Conservation (phyloP, 2,329 filamentous ascomycete species). For the Aureobasidium sp. region DNA sequence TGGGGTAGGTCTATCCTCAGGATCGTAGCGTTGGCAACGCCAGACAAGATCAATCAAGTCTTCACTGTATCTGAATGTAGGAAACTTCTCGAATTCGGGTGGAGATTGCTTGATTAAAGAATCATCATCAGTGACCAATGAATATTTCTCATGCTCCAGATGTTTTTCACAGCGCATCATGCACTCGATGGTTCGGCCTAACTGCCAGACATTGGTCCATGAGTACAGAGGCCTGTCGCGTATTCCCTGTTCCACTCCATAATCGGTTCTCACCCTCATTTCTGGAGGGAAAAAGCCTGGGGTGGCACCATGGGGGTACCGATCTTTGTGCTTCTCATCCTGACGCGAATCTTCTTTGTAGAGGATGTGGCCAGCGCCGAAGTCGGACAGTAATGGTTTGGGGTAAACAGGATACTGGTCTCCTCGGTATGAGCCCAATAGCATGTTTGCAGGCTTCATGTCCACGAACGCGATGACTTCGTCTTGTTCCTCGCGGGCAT, state of each 20-base stretch:
- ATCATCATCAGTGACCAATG: background rate
- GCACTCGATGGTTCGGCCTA: background rate
- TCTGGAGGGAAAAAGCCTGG: background rate
- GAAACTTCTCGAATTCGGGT: background rate
- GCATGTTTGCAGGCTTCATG: slow-evolving; percentile 1
- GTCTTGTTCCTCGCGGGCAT: background rate
- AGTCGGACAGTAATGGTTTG: background rate
- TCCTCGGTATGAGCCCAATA: background rate
- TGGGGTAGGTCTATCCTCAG: background rate
- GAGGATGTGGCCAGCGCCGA: background rate
- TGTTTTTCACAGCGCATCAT: background rate
- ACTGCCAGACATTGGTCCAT: slow-evolving; percentile 12
- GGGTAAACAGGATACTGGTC: background rate
- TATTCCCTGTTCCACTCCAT: background rate
- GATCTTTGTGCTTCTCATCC: background rate
- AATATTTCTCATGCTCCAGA: too few relatives aligned
- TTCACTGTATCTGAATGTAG: background rate
- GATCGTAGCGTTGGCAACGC: background rate
- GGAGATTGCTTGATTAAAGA: background rate
- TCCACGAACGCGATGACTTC: background rate
- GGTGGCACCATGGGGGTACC: background rate
- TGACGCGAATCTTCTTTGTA: background rate
- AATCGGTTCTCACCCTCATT: background rate
- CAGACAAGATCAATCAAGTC: background rate
- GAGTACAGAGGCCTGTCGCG: background rate